These are phyloP conservation scores for Sporothrix schenckii DNA, from an alignment of 2,329 filamentous ascomycete species.

Conservation along the genomic window DNA sequence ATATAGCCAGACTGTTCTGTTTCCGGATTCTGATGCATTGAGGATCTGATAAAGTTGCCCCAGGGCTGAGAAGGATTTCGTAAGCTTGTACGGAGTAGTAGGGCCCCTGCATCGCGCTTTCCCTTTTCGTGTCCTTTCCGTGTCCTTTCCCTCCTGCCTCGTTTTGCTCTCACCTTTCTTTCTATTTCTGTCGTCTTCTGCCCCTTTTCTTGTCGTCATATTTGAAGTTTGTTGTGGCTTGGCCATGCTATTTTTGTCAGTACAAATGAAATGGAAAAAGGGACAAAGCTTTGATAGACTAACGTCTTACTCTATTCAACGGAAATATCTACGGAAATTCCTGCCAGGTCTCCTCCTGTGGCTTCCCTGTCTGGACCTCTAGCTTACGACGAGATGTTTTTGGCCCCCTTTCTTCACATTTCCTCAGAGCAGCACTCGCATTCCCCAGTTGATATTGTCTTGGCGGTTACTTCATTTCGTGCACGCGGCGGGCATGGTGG, in stretches of 20 bases:
- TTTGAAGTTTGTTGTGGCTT: neutral
- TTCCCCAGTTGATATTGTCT: neutral
- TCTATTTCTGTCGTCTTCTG: constrained; percentile 2
- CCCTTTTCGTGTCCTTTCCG: neutral
- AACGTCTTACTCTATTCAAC: neutral
- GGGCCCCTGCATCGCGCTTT: neutral
- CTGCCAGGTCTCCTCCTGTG: neutral
- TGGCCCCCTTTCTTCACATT: neutral
- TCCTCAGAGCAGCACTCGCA: neutral
- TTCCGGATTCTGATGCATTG: neutral
- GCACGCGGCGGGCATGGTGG: neutral
- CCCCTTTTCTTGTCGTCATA: neutral
- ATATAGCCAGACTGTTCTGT: too few relatives aligned
- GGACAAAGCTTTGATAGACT: neutral
- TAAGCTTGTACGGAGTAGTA: neutral
- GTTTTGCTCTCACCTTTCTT: neutral
- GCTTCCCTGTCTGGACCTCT: neutral
- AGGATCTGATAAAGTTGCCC: neutral
- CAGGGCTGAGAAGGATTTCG: neutral
- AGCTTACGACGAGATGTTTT: too few relatives aligned
- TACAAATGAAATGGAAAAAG: neutral
- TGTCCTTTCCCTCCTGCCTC: neutral
- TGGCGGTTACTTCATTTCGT: neutral
- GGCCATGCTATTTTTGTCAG: neutral
- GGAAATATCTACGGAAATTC: neutral